Conservation (phyloP, 352 stramenopile species). For the Aphanomyces cochlioides region DNA sequence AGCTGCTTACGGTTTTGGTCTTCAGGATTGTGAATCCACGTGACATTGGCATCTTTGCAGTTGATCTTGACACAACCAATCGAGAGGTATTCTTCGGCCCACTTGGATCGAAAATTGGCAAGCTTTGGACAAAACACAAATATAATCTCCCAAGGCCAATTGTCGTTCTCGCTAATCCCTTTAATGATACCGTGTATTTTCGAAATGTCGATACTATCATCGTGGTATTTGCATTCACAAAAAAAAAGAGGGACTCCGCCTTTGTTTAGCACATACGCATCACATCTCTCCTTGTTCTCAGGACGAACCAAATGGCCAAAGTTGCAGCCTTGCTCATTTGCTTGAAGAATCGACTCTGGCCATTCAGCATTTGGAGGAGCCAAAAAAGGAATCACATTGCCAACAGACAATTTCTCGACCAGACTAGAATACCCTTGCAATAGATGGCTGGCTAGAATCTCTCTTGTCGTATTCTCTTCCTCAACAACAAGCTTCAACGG, state of each 20-base stretch:
- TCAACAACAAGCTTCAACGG: slow-evolving; percentile 7
- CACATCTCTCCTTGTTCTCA: neutral
- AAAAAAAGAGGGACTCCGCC: neutral
- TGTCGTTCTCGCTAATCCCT: neutral
- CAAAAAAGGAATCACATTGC: slow-evolving; percentile 9
- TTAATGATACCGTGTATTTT: neutral
- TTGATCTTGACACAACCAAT: neutral
- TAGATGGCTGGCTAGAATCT: neutral
- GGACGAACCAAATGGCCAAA: slow-evolving; percentile 13
- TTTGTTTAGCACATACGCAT: slow-evolving; percentile 1
- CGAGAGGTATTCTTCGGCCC: neutral
- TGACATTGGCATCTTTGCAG: neutral
- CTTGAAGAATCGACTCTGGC: slow-evolving; percentile 9
- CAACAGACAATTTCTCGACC: neutral
- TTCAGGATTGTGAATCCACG: slow-evolving; percentile 1
- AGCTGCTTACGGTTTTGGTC: slow-evolving; percentile 8
- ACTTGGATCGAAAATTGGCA: neutral
- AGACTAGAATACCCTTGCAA: neutral
- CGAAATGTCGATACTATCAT: neutral
- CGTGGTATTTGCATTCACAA: slow-evolving; percentile 6
- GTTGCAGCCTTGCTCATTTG: slow-evolving; percentile 5
- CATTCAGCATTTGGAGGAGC: slow-evolving; percentile 15
- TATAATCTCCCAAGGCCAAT: slow-evolving; percentile 1
- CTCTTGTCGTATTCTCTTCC: neutral
- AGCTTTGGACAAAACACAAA: slow-evolving; percentile 7